phyloP scores from a whole-genome alignment of 495 filamentous ascomycete species.

The Neurospora sp. region DNA sequence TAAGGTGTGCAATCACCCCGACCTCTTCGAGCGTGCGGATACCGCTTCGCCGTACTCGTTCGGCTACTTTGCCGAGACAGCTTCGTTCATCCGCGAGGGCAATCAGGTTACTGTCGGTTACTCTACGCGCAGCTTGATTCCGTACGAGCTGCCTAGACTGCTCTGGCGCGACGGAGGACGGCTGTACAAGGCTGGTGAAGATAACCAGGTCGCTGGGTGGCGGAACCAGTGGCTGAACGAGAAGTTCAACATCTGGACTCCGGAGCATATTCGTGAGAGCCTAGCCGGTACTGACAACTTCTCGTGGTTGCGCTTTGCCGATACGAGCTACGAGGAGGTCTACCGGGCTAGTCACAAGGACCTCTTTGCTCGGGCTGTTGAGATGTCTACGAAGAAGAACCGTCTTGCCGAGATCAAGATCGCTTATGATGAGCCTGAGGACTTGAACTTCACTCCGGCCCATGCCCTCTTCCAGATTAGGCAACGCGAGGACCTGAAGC shows the following conservation, averaged over 20 bases:
- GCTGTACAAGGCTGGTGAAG: conserved; percentile 62
- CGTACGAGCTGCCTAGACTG: conserved; percentile 71
- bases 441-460: conserved; percentile 53
- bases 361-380: conserved; percentile 50
- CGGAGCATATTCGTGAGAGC: conserved; percentile 61
- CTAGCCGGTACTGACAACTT: conserved; percentile 53
- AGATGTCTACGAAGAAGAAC: conserved; percentile 40
- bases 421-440: conserved; percentile 34
- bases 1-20: conserved; percentile 98
- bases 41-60: conserved; percentile 77
- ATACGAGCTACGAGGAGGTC: conserved; percentile 64
- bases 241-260: conserved; percentile 80
- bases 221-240: conserved; percentile 60
- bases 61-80: conserved; percentile 83
- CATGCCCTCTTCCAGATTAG: conserved; percentile 76
- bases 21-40: conserved; percentile 91
- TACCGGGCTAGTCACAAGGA: conserved; percentile 48
- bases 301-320: conserved; percentile 83
- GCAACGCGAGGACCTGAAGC: conserved; percentile 53
- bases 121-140: conserved; percentile 76
- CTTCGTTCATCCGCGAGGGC: conserved; percentile 87
- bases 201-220: conserved; percentile 69
- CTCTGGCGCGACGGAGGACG: conserved; percentile 68
- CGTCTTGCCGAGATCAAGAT: conserved; percentile 37
- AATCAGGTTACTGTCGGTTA: conserved; percentile 69